Percentiles rank a stretch among this genome's conserved stretches.
These are phyloP conservation scores for Singerocomus rubriflavus DNA, from an alignment of 1,284 basidiomycete genomes.

Conservation along the genomic window DNA sequence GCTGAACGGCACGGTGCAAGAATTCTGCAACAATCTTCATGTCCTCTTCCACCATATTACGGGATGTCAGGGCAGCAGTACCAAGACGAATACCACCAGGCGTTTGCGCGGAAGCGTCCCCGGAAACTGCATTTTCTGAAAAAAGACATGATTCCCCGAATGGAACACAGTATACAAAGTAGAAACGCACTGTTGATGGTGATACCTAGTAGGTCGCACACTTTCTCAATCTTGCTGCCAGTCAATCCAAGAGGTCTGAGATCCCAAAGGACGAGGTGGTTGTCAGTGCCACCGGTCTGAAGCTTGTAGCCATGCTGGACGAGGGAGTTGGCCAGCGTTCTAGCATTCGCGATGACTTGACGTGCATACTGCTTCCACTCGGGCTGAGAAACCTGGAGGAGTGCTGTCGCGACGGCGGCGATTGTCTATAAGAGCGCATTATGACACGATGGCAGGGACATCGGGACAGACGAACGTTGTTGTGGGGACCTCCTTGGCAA, in stretches of 20 bases:
- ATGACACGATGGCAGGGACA: background rate
- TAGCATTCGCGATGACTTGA: constrained; percentile 90
- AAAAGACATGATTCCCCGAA: background rate
- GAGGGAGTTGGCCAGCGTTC: constrained; percentile 71
- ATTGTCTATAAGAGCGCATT: constrained; percentile 66
- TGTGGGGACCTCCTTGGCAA: constrained; percentile 99
- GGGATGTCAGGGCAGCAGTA: constrained; percentile 91
- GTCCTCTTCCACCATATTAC: constrained; percentile 89
- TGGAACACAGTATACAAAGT: background rate
- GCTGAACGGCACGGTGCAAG: constrained; percentile 90
- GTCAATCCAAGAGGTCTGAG: constrained; percentile 93
- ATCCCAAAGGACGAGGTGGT: constrained; percentile 98
- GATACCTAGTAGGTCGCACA: constrained; percentile 96
- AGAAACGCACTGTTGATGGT: constrained; percentile 81
- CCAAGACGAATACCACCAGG: constrained; percentile 98
- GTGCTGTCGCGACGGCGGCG: constrained; percentile 92
- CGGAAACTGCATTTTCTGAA: constrained; percentile 93
- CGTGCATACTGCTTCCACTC: constrained; percentile 92
- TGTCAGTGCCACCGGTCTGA: constrained; percentile 96
- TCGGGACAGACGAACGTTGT: constrained; percentile 69
- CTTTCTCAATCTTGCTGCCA: constrained; percentile 97
- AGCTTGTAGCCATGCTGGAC: constrained; percentile 87
- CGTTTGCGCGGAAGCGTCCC: constrained; percentile 94
- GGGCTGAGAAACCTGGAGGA: constrained; percentile 90
- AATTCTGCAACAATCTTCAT: constrained; percentile 87